Percentiles rank a stretch among this genome's conserved stretches.
Conservation (phyloP, 2,329 filamentous ascomycete genomes). For the Xylariaceae sp. region DNA sequence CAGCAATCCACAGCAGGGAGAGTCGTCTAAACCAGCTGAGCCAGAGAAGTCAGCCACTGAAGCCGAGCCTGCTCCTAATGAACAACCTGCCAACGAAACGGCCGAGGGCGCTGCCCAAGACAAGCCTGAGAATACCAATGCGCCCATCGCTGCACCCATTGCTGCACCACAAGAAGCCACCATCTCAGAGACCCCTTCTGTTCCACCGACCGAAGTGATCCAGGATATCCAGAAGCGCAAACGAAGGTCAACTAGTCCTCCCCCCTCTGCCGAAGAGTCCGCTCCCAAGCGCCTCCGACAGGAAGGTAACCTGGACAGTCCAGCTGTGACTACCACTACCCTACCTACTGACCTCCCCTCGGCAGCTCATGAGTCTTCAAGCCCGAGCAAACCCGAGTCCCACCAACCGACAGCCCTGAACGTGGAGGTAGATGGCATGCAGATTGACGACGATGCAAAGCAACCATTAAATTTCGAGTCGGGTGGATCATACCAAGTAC, state of each 20-base stretch:
- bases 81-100: not conserved
- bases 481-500: too few species aligned
- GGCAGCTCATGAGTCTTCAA: constrained; percentile 4
- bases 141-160: constrained; percentile 8
- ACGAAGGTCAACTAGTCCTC: constrained; percentile 60
- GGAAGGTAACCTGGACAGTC: constrained; percentile 26
- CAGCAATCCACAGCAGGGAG: constrained; percentile 1
- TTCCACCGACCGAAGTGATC: constrained; percentile 25
- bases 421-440: constrained; percentile 12
- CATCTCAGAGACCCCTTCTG: constrained; percentile 18
- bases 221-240: constrained; percentile 63
- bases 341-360: not conserved
- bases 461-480: too few species aligned
- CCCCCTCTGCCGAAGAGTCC: constrained; percentile 49
- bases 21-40: constrained; percentile 8
- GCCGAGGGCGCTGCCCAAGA: constrained; percentile 7
- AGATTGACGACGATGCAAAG: too few species aligned
- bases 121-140: constrained; percentile 19
- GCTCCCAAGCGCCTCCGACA: constrained; percentile 53
- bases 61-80: not conserved
- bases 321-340: not conserved
- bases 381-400: constrained; percentile 2
- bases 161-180: not conserved
- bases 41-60: constrained; percentile 1
- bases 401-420: constrained; percentile 8